Evolutionary conservation across 1,139 yeast species (phyloP).

Genomic region (Hanseniaspora gamundiae): DNA sequence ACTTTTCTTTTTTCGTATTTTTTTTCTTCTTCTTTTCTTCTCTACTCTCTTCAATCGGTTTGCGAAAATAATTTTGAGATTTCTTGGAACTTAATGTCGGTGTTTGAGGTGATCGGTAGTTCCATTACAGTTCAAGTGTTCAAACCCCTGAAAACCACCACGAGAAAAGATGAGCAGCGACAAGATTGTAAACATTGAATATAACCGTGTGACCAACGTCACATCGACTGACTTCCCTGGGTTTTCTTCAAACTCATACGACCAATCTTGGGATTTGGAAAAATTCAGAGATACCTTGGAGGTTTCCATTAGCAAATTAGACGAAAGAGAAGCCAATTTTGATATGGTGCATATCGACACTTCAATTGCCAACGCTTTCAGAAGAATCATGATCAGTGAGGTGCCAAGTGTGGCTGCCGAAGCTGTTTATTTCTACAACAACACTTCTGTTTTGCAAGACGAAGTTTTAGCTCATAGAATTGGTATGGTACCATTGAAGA

Average conservation of each 20-base stretch:
- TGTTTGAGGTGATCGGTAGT: too few species aligned
- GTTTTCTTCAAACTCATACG: conserved; percentile 49
- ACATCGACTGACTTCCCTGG: conserved; percentile 88
- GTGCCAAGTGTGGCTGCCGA: conserved; percentile 96
- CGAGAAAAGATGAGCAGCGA: conserved; percentile 8
- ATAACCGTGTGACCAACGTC: conserved; percentile 81
- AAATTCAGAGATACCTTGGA: conserved; percentile 63
- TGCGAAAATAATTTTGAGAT: too few species aligned
- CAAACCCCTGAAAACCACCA: neutral
- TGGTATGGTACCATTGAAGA: conserved; percentile 80
- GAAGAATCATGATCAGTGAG: conserved; percentile 93
- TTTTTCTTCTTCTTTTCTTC: too few species aligned
- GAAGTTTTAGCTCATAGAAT: conserved; percentile 93
- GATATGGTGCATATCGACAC: conserved; percentile 83
- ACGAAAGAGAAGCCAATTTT: conserved; percentile 68
- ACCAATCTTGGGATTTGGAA: conserved; percentile 69
- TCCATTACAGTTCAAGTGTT: too few species aligned
- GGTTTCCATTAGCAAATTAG: conserved; percentile 51
- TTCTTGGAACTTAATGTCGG: too few species aligned
- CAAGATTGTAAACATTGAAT: conserved; percentile 78
- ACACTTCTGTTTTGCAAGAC: conserved; percentile 93
- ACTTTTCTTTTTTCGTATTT: too few species aligned
- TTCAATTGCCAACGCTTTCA: conserved; percentile 88
- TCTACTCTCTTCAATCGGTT: neutral
- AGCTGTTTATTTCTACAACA: conserved; percentile 77